Base-by-base conservation (phyloP, 2,329 filamentous ascomycete genomes). In the Alternaria arbusti region DNA sequence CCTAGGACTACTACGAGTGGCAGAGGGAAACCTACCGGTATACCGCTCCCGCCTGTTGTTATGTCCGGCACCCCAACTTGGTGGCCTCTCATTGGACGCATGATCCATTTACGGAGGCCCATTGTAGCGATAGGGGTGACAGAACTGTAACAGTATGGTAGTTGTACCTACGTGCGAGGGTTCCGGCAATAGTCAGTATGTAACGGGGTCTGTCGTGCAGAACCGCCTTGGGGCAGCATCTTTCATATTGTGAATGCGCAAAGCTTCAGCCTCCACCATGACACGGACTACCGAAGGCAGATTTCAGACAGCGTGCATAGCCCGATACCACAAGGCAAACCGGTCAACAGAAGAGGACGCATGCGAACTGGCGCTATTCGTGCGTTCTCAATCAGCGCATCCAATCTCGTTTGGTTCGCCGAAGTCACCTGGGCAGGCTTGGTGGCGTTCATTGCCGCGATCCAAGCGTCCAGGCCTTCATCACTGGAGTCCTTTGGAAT, bases 31-130 rank as follows among this genome's bases (percentile, higher is more conserved):
- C 72, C 5, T 72, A 77, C 75, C 7, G 75, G 74, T 55, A 78
- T 67, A 44, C 74, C 73, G 55, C 74, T 70, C 46, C 73, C 74
- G n/a, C 75, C 75, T 30, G 68, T 70, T 13, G 72, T 76, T n/a
- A 78, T 61, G 46, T 78, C 74, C 58, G 74, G 70, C 3, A 78
- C 67, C 25, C 75, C 75, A 25, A 78, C 54, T 23, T 71, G 71
- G 12, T 68, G 73, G 20, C 75, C 74, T 46, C 69, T 72, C 63
- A 76, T 73, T 40, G 74, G 75, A 6, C 74, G 74, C 32, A 67
- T 65, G 17, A 77, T 56, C 75, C 75, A 78, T 30, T 74, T 76
- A 15, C 71, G 74, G 13, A 77, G 66, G 40, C 75, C 75, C 75
- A 73, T 72, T 10, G 32, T 54, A 22, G 36, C 32, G n/a, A 15